phyloP scores from a whole-genome alignment of 371 early-diverging fungal species.

The Mortierella sp. region DNA sequence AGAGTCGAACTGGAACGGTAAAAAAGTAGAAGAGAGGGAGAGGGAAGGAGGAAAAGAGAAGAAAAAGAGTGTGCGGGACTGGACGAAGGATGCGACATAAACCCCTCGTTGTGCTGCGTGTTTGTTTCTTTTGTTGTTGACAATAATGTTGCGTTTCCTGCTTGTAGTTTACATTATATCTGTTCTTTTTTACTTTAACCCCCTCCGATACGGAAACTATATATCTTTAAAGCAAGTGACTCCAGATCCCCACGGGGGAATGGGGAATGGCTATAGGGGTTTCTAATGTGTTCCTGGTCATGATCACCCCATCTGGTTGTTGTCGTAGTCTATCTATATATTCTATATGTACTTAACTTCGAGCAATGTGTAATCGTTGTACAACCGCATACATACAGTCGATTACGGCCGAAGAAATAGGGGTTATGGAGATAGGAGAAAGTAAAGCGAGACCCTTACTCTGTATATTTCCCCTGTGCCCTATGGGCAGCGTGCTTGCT shows the following conservation, averaged over 20 bases:
- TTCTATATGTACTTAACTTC: conserved; percentile 1
- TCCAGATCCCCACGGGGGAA: too few relatives aligned
- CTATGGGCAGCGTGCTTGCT: too few relatives aligned
- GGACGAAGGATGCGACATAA: not conserved
- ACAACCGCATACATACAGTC: not conserved
- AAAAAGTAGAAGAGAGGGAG: conserved; percentile 1
- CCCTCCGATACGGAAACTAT: not conserved
- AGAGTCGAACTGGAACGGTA: not conserved
- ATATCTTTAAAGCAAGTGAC: too few relatives aligned
- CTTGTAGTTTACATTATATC: not conserved
- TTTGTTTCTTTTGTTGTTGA: not conserved
- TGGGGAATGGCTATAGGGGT: too few relatives aligned
- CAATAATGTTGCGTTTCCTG: not conserved
- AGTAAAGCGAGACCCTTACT: too few relatives aligned
- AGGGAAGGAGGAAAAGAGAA: conserved; percentile 1
- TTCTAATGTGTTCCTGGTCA: conserved; percentile 4
- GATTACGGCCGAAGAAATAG: conserved; percentile 6
- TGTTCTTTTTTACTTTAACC: not conserved
- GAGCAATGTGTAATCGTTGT: not conserved
- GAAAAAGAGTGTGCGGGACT: not conserved
- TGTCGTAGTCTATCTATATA: too few relatives aligned
- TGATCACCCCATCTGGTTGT: conserved; percentile 33
- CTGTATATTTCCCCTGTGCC: too few relatives aligned
- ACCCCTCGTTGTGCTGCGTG: conserved; percentile 9
- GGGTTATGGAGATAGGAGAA: too few relatives aligned